Conservation (phyloP, 164 flowering plant genomes). For the Aristolochia californica region DNA sequence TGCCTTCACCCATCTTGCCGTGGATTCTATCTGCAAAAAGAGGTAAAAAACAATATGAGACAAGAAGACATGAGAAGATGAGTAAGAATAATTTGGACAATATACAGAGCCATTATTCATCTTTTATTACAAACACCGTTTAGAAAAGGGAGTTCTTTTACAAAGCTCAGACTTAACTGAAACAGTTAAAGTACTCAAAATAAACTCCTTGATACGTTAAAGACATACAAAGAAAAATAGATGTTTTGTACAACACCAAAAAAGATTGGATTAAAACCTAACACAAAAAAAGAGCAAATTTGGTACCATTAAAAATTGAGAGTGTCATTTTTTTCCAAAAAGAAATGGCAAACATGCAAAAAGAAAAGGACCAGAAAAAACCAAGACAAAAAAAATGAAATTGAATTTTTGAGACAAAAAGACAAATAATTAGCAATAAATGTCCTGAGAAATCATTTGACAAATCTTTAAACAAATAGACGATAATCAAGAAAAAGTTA, state of each 20-base stretch:
- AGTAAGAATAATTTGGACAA: background rate
- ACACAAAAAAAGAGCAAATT: background rate
- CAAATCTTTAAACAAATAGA: too few species aligned
- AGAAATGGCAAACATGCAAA: too few species aligned
- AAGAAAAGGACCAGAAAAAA: too few species aligned
- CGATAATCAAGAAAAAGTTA: too few species aligned
- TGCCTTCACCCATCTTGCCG: constrained; percentile 92
- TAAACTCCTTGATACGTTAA: background rate
- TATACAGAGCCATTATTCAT: background rate
- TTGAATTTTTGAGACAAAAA: background rate
- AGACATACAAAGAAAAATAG: background rate
- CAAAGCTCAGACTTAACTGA: background rate
- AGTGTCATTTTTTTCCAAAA: too few species aligned
- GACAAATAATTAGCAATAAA: background rate
- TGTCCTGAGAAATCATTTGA: too few species aligned
- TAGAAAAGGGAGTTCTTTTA: background rate
- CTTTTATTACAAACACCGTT: background rate
- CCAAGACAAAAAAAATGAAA: background rate
- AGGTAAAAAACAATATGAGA: constrained; percentile 1
- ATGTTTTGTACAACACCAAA: background rate
- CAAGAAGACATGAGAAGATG: background rate
- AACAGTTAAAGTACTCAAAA: background rate
- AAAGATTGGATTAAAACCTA: background rate
- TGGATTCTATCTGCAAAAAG: constrained; percentile 57
- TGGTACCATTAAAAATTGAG: too few species aligned